Evolutionary conservation across 2,329 filamentous ascomycete genomes (phyloP).

Genomic region (Colletotrichum tamarilloi): DNA sequence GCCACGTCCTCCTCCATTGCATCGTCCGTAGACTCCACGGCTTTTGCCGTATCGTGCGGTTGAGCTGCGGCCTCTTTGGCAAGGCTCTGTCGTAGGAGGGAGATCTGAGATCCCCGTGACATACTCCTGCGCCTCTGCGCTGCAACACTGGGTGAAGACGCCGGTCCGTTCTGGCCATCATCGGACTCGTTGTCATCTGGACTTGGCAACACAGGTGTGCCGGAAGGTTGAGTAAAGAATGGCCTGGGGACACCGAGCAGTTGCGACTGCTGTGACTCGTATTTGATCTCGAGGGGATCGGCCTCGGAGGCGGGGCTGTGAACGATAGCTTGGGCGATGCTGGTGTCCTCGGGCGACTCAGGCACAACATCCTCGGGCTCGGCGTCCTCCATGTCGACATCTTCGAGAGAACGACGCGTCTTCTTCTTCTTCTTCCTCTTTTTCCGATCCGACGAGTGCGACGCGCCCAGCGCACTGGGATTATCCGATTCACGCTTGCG

Average conservation of each 20-base stretch:
- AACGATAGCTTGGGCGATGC: background rate
- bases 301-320: background rate
- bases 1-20: background rate
- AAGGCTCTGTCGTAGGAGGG: constrained; percentile 12
- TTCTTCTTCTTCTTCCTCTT: constrained; percentile 25
- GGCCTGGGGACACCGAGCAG: constrained; percentile 19
- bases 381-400: constrained; percentile 8
- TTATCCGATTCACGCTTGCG: constrained; percentile 9
- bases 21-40: constrained; percentile 13
- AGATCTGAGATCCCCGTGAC: constrained; percentile 33
- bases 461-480: background rate
- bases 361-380: constrained; percentile 2
- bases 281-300: constrained; percentile 9
- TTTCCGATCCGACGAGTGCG: background rate
- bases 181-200: background rate
- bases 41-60: constrained; percentile 1
- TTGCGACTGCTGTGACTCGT: constrained; percentile 17
- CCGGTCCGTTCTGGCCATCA: background rate
- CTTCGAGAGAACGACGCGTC: constrained; percentile 9
- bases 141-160: constrained; percentile 15
- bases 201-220: background rate
- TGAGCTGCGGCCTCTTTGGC: constrained; percentile 8
- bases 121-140: constrained; percentile 32
- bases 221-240: constrained; percentile 10
- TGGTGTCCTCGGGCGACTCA: constrained; percentile 3